Evolutionary conservation across 225 moss, liverwort and hornwort genomes (phyloP), one percentile per base, ranked within the genome.

Genomic region (Asterella californica): DNA sequence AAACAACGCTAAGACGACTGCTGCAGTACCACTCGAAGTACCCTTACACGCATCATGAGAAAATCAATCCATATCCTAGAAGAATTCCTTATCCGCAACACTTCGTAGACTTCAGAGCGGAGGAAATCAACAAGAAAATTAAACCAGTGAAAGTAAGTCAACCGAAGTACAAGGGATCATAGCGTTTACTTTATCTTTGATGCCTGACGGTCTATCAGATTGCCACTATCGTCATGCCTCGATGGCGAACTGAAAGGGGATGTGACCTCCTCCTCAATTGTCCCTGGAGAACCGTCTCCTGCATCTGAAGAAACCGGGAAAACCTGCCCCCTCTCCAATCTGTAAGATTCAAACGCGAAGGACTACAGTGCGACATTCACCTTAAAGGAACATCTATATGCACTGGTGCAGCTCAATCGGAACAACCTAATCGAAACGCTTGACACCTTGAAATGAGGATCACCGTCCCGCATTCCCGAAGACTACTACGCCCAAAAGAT

Each of bases 271-370:
- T 84, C 84, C 27, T 85, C 81, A 12, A 52, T 52, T 22, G 36
- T 42, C 54, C 84, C 80, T 34, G 81, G 82, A 57, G 79, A 82
- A 38, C 69, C 75, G 2, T 81, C 84, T 78, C 78, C 82, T 4
- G 63, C 36, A 76, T 89, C 85, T 80, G 87, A 81, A 70, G 87
- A 80, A 73, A 85, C 76, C 54, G 87, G 83, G 29, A 89, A 73
- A 82, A 85, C 84, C 85, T 87, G 85, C 36, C 77, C 78, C 63
- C 79, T 80, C 80, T 78, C 81, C 73, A 76, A 62, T 76, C 25
- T 72, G 78, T 79, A 49, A 83, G 37, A 48, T 47, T 83, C 84
- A 25, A 79, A 83, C 59, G 75, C 81, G 11, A 86, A 21, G 12
- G 12, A 59, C 69, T 42, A 25, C 21, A 42, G 60, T 59, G 60